phyloP scores from a whole-genome alignment of 2,329 filamentous ascomycete species.

The Mycocentrospora acerina region DNA sequence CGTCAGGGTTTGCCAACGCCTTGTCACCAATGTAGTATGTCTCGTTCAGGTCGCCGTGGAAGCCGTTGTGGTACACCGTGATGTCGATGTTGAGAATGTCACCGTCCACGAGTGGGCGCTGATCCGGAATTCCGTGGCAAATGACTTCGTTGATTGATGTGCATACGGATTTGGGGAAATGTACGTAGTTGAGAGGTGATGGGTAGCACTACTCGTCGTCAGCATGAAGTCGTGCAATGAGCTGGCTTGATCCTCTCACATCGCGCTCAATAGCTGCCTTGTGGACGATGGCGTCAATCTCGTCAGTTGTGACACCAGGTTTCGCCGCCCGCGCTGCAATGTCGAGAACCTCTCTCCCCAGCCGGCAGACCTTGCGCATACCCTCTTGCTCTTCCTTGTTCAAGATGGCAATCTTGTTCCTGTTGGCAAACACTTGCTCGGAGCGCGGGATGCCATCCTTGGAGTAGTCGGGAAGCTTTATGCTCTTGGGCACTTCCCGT shows the following conservation, averaged over 20 bases:
- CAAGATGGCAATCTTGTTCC: slow-evolving; percentile 81
- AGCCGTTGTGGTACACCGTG: slow-evolving; percentile 89
- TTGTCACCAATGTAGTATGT: slow-evolving; percentile 97
- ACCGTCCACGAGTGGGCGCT: slow-evolving; percentile 81
- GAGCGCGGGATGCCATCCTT: slow-evolving; percentile 74
- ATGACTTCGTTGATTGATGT: slow-evolving; percentile 97
- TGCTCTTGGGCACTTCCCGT: slow-evolving; percentile 69
- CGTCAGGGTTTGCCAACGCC: slow-evolving; percentile 78
- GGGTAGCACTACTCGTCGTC: slow-evolving; percentile 74
- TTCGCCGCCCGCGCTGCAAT: slow-evolving; percentile 79
- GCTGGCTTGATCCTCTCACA: slow-evolving; percentile 56
- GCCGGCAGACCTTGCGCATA: slow-evolving; percentile 88
- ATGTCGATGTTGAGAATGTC: slow-evolving; percentile 98
- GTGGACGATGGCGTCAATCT: slow-evolving; percentile 93
- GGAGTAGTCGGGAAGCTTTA: slow-evolving; percentile 85
- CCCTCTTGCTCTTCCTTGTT: slow-evolving; percentile 78
- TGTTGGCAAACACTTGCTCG: slow-evolving; percentile 64
- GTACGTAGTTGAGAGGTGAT: slow-evolving; percentile 90
- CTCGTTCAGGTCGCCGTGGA: slow-evolving; percentile 96
- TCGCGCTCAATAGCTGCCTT: slow-evolving; percentile 91
- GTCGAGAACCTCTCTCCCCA: slow-evolving; percentile 90
- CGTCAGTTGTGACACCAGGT: slow-evolving; percentile 94
- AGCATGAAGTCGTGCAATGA: slow-evolving; percentile 7
- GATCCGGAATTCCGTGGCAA: slow-evolving; percentile 96
- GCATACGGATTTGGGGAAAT: slow-evolving; percentile 97